Base-by-base conservation (phyloP, 2,329 filamentous ascomycete genomes). In the Ascochyta clinopodiicola region DNA sequence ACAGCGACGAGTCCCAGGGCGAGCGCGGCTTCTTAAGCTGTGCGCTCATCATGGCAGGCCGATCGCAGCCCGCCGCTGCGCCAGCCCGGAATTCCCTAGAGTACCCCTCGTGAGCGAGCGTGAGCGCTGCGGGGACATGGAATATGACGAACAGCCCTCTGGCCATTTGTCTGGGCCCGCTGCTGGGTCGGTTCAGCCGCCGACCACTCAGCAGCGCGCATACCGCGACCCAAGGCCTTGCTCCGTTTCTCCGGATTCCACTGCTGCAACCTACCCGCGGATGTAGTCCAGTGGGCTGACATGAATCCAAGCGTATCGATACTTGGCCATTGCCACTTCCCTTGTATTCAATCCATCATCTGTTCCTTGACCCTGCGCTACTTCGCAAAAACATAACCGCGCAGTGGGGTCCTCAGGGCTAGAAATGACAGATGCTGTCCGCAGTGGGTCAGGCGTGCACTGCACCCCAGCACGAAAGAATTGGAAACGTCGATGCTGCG, bases 121-220 rank as follows among this genome's bases (percentile, higher is more conserved):
- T 12, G 42, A 40, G 51, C 35, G 60, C 66, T 66, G 68, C 68
- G 68, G 68, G 69, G 67, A 69, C 65, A 70, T 63, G 70, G 69
- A 68, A 66, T 62, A 65, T 68, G 71, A 71, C 67, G 68, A 71
- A 59, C 54, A 40, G 43, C 56, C 56, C 44, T 51, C 49, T 62
- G 55, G 56, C 51, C 62, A 68, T 67, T 67, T 70, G 69, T 68
- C 64, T 69, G 62, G 69, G 59, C 62, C 68, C 69, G 64, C 66
- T 52, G 54, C 54, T 57, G 44, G 44, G 29, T 57, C 48, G 38
- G 46, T 51, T 44, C 42, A 55, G 46, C 56, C 54, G 57, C 44
- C 53, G 45, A 49, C 60, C 61, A 59, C 49, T 56, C 31, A 56
- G 62, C 58, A 63, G 60, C 61, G 37, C 56, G 63, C 55, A 40